phyloP scores from a whole-genome alignment of 331 rosid genomes.

The Acacia pycnantha region DNA sequence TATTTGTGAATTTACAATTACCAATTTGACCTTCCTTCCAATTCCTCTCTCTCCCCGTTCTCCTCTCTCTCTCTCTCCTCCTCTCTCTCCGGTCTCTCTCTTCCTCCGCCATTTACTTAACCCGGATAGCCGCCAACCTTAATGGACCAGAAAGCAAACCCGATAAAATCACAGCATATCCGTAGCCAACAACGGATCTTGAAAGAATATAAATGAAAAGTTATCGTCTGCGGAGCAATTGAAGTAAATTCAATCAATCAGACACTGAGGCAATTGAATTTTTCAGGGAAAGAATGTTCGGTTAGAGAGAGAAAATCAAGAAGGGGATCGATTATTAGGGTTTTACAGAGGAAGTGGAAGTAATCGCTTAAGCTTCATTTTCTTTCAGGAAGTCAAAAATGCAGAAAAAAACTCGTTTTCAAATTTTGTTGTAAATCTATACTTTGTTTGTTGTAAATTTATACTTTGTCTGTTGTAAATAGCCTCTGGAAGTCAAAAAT shows the following conservation, averaged over 20 bases:
- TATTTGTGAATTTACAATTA: too few relatives aligned
- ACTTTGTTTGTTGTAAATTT: too few relatives aligned
- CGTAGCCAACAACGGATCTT: constrained; percentile 37
- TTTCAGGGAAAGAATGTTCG: constrained; percentile 26
- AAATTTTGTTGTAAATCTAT: too few relatives aligned
- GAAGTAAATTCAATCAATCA: constrained; percentile 25
- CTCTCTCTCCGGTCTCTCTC: too few relatives aligned
- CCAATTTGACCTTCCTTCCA: too few relatives aligned
- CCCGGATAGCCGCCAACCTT: constrained; percentile 80
- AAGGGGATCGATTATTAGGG: constrained; percentile 67
- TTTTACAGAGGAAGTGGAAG: constrained; percentile 59
- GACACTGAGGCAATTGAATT: constrained; percentile 42
- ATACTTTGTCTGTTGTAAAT: too few relatives aligned
- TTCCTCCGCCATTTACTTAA: constrained; percentile 89
- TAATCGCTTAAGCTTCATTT: constrained; percentile 34
- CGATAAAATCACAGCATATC: constrained; percentile 13
- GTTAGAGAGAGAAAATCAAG: constrained; percentile 3
- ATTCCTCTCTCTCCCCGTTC: too few relatives aligned
- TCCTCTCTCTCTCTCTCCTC: too few relatives aligned
- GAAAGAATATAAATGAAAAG: background rate
- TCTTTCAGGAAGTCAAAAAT: too few relatives aligned
- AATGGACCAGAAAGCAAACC: constrained; percentile 36
- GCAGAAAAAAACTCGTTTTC: too few relatives aligned
- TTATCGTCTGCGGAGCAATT: constrained; percentile 17
- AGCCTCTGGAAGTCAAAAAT: too few relatives aligned